phyloP scores from a whole-genome alignment of 106 monocot genomes.

The Dioscorea dumetorum region DNA sequence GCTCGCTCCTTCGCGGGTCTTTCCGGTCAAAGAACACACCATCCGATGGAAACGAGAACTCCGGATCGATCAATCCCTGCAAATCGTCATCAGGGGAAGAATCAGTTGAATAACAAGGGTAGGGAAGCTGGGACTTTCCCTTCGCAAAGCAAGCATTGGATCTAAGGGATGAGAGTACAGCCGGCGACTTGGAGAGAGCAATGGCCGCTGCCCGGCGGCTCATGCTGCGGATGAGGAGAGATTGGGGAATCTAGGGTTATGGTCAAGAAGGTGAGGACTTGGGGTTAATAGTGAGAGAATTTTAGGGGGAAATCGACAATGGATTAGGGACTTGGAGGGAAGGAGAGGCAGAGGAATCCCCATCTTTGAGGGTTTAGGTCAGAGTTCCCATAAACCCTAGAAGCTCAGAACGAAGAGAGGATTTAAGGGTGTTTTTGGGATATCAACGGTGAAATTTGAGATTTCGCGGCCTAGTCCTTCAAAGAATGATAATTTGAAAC shows the following conservation, averaged over 20 bases:
- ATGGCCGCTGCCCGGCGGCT: slow-evolving; percentile 32
- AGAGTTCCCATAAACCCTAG: slow-evolving; percentile 35
- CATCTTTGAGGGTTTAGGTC: slow-evolving; percentile 6
- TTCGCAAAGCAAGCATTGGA: slow-evolving; percentile 3
- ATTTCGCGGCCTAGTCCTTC: too few relatives aligned
- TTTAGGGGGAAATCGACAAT: slow-evolving; percentile 4
- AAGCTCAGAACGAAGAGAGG: neutral
- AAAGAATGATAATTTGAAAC: too few relatives aligned
- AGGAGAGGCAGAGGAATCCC: neutral
- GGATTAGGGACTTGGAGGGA: neutral
- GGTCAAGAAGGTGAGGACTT: neutral
- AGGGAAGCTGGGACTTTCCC: neutral
- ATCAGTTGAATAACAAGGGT: slow-evolving; percentile 12
- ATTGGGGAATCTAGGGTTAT: neutral
- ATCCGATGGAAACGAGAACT: neutral
- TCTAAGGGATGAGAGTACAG: neutral
- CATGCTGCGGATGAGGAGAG: slow-evolving; percentile 17
- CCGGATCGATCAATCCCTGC: slow-evolving; percentile 36
- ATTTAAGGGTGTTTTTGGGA: too few relatives aligned
- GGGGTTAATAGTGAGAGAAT: neutral
- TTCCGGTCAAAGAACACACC: neutral
- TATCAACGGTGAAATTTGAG: too few relatives aligned
- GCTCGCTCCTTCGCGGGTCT: neutral
- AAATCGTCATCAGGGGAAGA: slow-evolving; percentile 22
- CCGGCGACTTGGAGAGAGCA: slow-evolving; percentile 7